A percentile compares a stretch with the other conserved stretches of the same genome.
phyloP scores from a whole-genome alignment of 169 alveolate species.

The Blepharisma undulans region DNA sequence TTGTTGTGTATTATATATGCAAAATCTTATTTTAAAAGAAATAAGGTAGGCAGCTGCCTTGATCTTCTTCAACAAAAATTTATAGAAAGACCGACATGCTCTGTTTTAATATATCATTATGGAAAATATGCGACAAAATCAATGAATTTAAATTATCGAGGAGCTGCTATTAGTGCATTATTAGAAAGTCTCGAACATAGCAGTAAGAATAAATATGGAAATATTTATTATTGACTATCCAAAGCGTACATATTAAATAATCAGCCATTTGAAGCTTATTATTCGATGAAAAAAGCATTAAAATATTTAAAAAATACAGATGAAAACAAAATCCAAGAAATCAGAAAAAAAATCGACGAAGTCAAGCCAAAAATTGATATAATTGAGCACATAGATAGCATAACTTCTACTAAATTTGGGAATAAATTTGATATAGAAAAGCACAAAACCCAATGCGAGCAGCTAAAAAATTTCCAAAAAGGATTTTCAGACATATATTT shows the following conservation, averaged over 20 bases:
- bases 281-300: neutral
- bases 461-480: neutral
- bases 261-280: neutral
- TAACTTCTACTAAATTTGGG: neutral
- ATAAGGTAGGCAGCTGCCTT: neutral
- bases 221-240: slow-evolving; percentile 5
- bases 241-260: neutral
- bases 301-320: neutral
- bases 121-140: slow-evolving; percentile 2
- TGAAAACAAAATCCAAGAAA: neutral
- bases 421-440: neutral
- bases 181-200: neutral
- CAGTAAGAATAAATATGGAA: neutral
- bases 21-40: neutral
- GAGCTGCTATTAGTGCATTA: neutral
- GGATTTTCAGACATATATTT: neutral
- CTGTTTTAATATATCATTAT: slow-evolving; percentile 5
- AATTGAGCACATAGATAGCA: neutral
- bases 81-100: neutral
- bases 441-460: neutral
- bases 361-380: neutral
- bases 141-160: neutral
- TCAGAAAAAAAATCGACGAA: neutral
- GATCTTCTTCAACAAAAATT: neutral
- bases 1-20: neutral